Evolutionary conservation across 176 grass and related monocot genomes (phyloP), one percentile per base, ranked within the genome.

Genomic region (Aegilops tauschii): DNA sequence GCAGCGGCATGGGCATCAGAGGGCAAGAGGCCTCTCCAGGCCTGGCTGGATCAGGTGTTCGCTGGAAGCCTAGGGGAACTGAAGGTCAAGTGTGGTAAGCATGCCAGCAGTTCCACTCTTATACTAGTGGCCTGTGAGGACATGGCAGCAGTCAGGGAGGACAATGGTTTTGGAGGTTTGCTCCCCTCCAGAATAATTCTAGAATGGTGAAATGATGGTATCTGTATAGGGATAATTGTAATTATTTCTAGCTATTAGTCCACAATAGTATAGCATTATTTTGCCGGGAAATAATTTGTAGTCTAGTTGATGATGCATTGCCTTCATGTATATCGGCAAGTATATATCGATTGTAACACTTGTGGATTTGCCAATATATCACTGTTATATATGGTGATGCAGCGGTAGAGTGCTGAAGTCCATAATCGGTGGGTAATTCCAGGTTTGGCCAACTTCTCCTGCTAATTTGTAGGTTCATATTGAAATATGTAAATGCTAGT

Each of bases 121-220:
- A 96, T 87, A 77, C 83, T 99, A 45, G 83, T 94, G 1, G 73
- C 89, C 14, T 94, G 92, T 64, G 90, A 94, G 72, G 86, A 95
- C 11, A 5, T 25, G 25, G 12, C 16, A 4, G 13, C 77, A 21
- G 31, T 42, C 45, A 72, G 91, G 66, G 89, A 86, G 52, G 83
- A 87, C 0, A 63, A 91, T 0, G 54, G 66, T 70, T 88, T 84
- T 28, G 84, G 90, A 32, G 37, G 39, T 62, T 69, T 96, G 6
- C 92, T 99, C 56, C 94, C 97, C 44, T 88, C 90, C 35, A 99
- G 87, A 88, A 94, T 99, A 70, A 87, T 85, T 80, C 28, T 96
- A 70, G 88, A 87, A 77, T 88, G 66, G 39, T 74, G 40, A 17
- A 44, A 73, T 76, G 13, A 68, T 85, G 77, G 29, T 83, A 71